phyloP scores from a whole-genome alignment of 805 yeast genomes.

The Yarrowia divulgata region DNA sequence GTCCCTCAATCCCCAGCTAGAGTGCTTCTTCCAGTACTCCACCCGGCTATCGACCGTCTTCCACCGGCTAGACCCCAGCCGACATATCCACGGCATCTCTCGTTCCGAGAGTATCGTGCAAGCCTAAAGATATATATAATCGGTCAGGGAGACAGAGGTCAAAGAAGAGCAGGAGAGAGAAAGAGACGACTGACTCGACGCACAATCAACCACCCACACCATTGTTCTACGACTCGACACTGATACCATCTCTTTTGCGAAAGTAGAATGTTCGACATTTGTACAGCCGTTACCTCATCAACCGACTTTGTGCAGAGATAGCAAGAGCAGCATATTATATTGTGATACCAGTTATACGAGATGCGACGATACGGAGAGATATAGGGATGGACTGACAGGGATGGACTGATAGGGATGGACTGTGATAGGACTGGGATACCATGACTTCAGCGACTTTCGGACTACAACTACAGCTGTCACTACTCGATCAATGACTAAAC shows the following conservation, averaged over 20 bases:
- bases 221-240: no score
- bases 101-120: constrained; percentile 9
- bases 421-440: no score
- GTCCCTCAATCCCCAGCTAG: neutral
- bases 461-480: no score
- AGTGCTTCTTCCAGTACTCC: neutral
- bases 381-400: no score
- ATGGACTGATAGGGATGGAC: no score
- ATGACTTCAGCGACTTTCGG: no score
- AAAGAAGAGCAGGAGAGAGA: neutral
- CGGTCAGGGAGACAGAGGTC: neutral
- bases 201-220: no score
- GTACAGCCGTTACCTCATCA: neutral
- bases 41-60: constrained; percentile 17
- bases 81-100: constrained; percentile 29
- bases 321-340: no score
- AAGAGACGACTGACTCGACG: neutral
- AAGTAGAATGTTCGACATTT: constrained; percentile 4
- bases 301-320: neutral
- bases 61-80: neutral
- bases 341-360: no score
- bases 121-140: constrained; percentile 2
- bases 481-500: no score
- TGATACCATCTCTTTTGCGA: neutral
- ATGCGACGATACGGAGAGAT: no score